Evolutionary conservation across 352 stramenopile species (phyloP).

Genomic region (Globisporangium cylindrosporum): DNA sequence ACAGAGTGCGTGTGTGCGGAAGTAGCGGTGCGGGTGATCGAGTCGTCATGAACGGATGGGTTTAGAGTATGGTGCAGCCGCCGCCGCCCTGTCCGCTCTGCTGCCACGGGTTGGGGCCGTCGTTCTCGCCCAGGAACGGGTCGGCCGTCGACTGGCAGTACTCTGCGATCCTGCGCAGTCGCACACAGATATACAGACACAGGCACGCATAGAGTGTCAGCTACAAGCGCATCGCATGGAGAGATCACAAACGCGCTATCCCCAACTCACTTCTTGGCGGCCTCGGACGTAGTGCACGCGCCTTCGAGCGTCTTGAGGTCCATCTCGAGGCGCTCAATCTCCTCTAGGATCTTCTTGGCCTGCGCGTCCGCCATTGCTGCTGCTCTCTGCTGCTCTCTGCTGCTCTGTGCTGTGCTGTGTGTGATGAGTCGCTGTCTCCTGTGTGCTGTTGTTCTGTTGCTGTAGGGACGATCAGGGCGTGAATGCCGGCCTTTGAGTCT

Average conservation of each 20-base stretch:
- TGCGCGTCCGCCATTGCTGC: slow-evolving; percentile 49
- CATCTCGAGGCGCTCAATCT: slow-evolving; percentile 72
- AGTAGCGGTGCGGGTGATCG: not conserved
- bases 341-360: slow-evolving; percentile 77
- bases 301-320: slow-evolving; percentile 79
- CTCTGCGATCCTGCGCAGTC: slow-evolving; percentile 51
- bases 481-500: not conserved
- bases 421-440: not conserved
- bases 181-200: not conserved
- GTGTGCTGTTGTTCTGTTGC: not conserved
- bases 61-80: slow-evolving; percentile 60
- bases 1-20: not conserved
- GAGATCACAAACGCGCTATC: not conserved
- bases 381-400: too few species aligned
- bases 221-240: not conserved
- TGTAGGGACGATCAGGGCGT: not conserved
- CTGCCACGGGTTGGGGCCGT: slow-evolving; percentile 72
- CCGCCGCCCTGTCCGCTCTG: slow-evolving; percentile 58
- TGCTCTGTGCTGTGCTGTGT: too few species aligned
- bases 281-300: slow-evolving; percentile 75
- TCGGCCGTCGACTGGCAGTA: slow-evolving; percentile 74
- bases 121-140: slow-evolving; percentile 75
- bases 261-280: slow-evolving; percentile 68
- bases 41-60: not conserved
- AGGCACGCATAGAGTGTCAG: not conserved